Base-by-base conservation (phyloP, 331 rosid genomes). In the Malus hybrid region DNA sequence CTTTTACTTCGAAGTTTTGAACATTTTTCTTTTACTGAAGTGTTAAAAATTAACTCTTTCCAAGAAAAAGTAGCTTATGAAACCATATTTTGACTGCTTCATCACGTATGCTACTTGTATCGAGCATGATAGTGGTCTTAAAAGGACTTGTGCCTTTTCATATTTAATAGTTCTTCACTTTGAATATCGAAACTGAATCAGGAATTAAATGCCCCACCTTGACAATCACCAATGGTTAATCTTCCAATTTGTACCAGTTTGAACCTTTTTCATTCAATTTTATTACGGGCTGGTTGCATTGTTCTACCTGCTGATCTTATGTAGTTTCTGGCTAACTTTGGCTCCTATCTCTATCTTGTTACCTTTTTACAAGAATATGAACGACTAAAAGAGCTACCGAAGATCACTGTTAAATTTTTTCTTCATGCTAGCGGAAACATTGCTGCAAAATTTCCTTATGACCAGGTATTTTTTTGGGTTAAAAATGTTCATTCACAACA, bases 371-470 rank as follows among this genome's bases (percentile, higher is more conserved):
- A 26, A 75, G 81, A 87, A 88, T 89, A 80, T 71, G 83, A 78
- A 58, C 80, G 68, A 12, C 53, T 82, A 1, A 88, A 78, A 76
- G 90, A 80, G 69, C 83, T 61, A 58, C 85, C 84, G 3, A 94
- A 87, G 88, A 28, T 83, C 67, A 60, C 86, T 3, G 92, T 94
- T 79, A 92, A 90, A 72, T 82, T 90, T 66, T 85, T 90, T 76
- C 96, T 90, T 79, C 97, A 94, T 72, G 84, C 92, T 76, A 82
- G 79, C 26, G 99, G 99, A 56, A 83, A 76, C 39, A 65, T 94
- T 78, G 97, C 97, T 0, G 96, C 97, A 9, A 92, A 86, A 70
- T 91, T 92, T 82, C 80, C 79, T 36, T 92, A 83, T 76, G 85
- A 92, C 39, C 96, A 90, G 96, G 98, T 93, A 62, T 75, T 3